Evolutionary conservation across 2,329 filamentous ascomycete species (phyloP), one percentile per base, ranked within the genome.

Genomic region (Fusarium scirpi): DNA sequence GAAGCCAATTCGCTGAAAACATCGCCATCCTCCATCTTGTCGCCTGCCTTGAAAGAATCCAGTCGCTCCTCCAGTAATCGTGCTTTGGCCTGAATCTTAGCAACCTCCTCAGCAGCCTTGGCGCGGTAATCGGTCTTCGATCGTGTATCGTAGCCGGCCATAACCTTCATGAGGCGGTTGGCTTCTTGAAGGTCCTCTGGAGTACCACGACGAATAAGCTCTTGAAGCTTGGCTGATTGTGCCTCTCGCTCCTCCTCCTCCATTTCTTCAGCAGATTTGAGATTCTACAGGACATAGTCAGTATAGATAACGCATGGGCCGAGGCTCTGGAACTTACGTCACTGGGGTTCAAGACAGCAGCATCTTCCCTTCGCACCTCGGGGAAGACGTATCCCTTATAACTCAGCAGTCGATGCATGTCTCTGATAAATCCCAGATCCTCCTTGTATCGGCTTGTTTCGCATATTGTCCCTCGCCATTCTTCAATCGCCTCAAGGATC

Each of bases 371-470:
- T 74, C 94, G 89, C 70, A 99, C 90, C 78, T 97, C 94, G 8
- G 96, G 96, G 78, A 99, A 99, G 54, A 92, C 89, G 78, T 99
- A 99, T 58, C 96, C 96, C 83, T 99, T 99, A 85, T 97, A 98
- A 78, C 94, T 94, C 75, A 99, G 84, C 73, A 99, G 83, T 59
- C 96, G 88, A 81, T 99, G 96, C 96, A 99, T 99, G 80, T 99
- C 96, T 77, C 96, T 85, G 76, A 99, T 97, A 79, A 97, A 97
- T 8, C 96, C 96, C 73, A 99, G 79, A 78, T 99, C 96, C 78
- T 98, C 95, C 85, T 96, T 97, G 86, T 99, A 98, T 74, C 95
- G 89, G 79, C 94, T 98, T 43, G 95, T 99, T 81, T 97, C 94
- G 85, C 96, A 99, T 86, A 99, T 98, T 54, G 96, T 99, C 76